Evolutionary conservation across 768 basidiomycete genomes (phyloP), one percentile per base, ranked within the genome.

Genomic region (Pleurotus cornucopiae): DNA sequence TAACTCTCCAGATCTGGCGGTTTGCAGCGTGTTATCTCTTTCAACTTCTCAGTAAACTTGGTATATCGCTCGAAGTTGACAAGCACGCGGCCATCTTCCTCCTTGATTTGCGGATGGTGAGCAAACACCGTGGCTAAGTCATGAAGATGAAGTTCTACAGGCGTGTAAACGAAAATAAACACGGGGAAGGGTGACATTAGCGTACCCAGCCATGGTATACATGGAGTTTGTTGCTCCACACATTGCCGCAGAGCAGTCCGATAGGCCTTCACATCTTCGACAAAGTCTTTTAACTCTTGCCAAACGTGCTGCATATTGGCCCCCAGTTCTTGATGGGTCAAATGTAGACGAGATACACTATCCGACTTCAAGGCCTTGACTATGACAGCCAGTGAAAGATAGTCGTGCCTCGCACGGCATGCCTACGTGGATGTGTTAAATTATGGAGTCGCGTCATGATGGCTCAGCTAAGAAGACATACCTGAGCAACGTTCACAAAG

Each of bases 1-100:
- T 67, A 66, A 7, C 59, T 60, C 52, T 72, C 71, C 13, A 74
- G 57, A 52, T 70, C 65, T 6, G 76, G 71, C 2, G 72, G 64
- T 41, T 63, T 60, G 60, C 69, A 71, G 34, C 66, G 66, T 5
- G 67, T 52, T 6, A 74, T 59, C 23, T 69, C 68, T 45, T 66
- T 69, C 45, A 78, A 63, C 16, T 68, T 68, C 12, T 71, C 66
- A 54, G 71, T 71, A 46, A 77, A 74, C 37, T 68, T 66, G 51
- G 63, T 46, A 55, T 75, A 78, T 41, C 75, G 73, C 48, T 66
- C 57, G 49, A 76, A 79, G 62, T 79, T 77, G 66, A 80, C 75
- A 46, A 78, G 62, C 1, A 65, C 62, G 13, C 61, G 66, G 18
- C 72, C 69, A 37, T 73, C 68, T 9, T 64, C 55, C 25, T 69